phyloP scores from a whole-genome alignment of 306 rosid species.

The Rosa lucieae region DNA sequence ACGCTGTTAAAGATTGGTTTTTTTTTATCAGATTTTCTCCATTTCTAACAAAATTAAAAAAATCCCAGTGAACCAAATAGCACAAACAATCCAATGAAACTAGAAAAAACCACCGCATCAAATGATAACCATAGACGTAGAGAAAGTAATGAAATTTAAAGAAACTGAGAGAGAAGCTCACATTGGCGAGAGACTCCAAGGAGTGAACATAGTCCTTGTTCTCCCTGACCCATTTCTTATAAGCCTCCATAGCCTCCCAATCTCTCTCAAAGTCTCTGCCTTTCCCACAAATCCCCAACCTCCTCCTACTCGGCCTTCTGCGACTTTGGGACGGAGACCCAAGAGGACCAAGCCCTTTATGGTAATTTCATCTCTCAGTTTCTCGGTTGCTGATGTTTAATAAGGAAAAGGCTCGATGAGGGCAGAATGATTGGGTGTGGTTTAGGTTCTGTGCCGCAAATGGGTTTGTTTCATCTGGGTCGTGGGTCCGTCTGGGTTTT shows the following conservation, averaged over 20 bases:
- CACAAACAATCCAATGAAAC: constrained; percentile 10
- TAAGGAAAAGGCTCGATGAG: neutral
- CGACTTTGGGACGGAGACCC: constrained; percentile 24
- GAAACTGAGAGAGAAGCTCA: constrained; percentile 40
- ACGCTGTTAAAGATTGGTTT: neutral
- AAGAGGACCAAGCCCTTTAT: constrained; percentile 20
- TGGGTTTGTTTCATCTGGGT: neutral
- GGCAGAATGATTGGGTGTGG: neutral
- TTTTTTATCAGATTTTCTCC: neutral
- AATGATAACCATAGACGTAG: constrained; percentile 6
- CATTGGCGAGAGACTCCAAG: constrained; percentile 87
- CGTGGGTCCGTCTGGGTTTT: neutral
- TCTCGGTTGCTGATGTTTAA: neutral
- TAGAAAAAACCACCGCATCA: neutral
- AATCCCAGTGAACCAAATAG: neutral
- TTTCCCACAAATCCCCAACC: constrained; percentile 8
- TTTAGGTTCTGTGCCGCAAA: neutral
- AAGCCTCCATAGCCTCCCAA: constrained; percentile 69
- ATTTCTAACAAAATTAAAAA: neutral
- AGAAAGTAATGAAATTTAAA: neutral
- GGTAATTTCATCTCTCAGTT: neutral
- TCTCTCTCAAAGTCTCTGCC: constrained; percentile 21
- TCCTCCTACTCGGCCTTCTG: constrained; percentile 3
- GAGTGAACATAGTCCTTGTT: constrained; percentile 85
- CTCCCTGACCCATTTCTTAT: constrained; percentile 83